Percentiles rank a stretch among this genome's conserved stretches.
These are phyloP conservation scores for Starmerella lactis-condensi DNA, from an alignment of 805 yeast genomes.

Conservation along the genomic window DNA sequence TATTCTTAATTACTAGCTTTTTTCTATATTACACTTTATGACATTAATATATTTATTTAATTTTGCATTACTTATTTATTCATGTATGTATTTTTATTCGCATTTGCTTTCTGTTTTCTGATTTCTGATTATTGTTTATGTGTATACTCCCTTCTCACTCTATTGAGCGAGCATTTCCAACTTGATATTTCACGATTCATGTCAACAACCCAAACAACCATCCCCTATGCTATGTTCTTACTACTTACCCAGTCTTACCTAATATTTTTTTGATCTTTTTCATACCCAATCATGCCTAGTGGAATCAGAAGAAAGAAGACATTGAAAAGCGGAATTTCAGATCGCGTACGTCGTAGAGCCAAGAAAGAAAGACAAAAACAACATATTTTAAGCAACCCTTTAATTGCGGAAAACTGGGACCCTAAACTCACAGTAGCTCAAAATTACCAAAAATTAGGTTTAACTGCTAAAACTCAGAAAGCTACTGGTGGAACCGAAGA, in stretches of 20 bases:
- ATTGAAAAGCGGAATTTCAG: slow-evolving; percentile 40
- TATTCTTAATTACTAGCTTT: background rate
- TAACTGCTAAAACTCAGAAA: slow-evolving; percentile 44
- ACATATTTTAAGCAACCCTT: slow-evolving; percentile 51
- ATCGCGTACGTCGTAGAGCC: slow-evolving; percentile 50
- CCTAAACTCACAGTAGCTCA: slow-evolving; percentile 59
- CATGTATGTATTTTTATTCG: slow-evolving; percentile 5
- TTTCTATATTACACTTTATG: slow-evolving; percentile 4
- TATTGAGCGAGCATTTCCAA: too few relatives aligned
- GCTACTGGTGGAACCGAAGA: slow-evolving; percentile 72
- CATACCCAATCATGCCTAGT: slow-evolving; percentile 20
- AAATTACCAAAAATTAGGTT: slow-evolving; percentile 69
- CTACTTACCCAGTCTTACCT: slow-evolving; percentile 3
- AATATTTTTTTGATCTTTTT: slow-evolving; percentile 8
- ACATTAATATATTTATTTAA: slow-evolving; percentile 2
- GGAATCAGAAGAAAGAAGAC: slow-evolving; percentile 72
- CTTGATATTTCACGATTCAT: too few relatives aligned
- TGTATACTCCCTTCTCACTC: background rate
- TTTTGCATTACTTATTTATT: slow-evolving; percentile 6
- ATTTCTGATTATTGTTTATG: slow-evolving; percentile 2
- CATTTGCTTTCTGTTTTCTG: slow-evolving; percentile 4
- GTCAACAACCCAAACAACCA: too few relatives aligned
- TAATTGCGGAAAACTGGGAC: slow-evolving; percentile 86
- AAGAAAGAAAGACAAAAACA: slow-evolving; percentile 49
- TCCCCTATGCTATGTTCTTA: too few relatives aligned